Evolutionary conservation across 2,329 filamentous ascomycete species (phyloP), one percentile per base, ranked within the genome.

Genomic region (Monilinia laxa): DNA sequence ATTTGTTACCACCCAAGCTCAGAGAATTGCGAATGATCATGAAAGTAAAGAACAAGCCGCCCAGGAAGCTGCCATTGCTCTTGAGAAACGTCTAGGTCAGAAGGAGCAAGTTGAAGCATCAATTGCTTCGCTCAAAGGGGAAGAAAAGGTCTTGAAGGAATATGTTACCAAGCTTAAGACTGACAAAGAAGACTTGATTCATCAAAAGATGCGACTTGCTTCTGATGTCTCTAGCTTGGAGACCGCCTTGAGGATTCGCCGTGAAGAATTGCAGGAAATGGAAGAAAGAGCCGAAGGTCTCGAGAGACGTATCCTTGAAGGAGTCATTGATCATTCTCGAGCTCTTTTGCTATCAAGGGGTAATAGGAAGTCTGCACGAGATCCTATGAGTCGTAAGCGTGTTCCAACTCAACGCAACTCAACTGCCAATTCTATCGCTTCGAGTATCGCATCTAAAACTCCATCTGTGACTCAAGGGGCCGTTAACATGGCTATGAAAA

Each of bases 311-410:
- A 97, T 99, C 72, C 81, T 99, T 42, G 94, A 98, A 71, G 93
- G 94, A 35, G 92, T 98, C 70, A 96, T 99, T 80, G 93, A 98
- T 73, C 94, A 98, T 77, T 97, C 94, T 25, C 90, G 94, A 9
- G 88, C 94, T 35, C 83, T 97, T n/a, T 85, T 98, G 67, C 90
- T 95, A 81, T 82, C 87, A 71, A 89, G 91, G 80, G 53, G 85
- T 64, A 74, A 75, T 67, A 45, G 42, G 5, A 74, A 66, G 25
- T 45, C 74, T 76, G 75, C 71, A 74, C 73, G 76, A 71, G 81
- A 81, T 71, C 79, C 80, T 55, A 81, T 84, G 81, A 82, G 79
- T 70, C 78, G 84, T 65, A 84, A 83, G 71, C 80, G 83, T 23
- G 80, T 83, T 45, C 79, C 81, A 45, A 83, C 79, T 68, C 78